A percentile compares a stretch with the other conserved stretches of the same genome.
These are phyloP conservation scores for Plasmopara halstedii DNA, from an alignment of 352 stramenopile species.

Conservation along the genomic window DNA sequence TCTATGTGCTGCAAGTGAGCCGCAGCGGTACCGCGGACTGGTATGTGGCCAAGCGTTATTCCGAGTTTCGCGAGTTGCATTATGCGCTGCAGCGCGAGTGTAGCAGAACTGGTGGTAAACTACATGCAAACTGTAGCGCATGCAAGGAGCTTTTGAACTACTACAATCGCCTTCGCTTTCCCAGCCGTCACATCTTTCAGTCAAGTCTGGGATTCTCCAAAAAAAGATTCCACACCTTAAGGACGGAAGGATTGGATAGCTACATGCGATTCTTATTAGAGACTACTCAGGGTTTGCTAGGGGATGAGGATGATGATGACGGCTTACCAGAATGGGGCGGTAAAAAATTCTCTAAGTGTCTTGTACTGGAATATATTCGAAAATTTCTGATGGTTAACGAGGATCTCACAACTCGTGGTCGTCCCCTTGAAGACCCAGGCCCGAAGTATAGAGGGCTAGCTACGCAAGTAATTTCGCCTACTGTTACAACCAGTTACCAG, in stretches of 20 bases:
- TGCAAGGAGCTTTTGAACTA: conserved; percentile 47
- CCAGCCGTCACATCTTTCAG: conserved; percentile 44
- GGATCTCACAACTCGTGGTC: conserved; percentile 17
- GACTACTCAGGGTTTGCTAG: conserved; percentile 54
- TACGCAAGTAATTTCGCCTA: not conserved
- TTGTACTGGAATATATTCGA: conserved; percentile 39
- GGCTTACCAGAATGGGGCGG: conserved; percentile 12
- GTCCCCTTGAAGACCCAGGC: not conserved
- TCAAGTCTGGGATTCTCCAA: conserved; percentile 38
- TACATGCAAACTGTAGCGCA: conserved; percentile 22
- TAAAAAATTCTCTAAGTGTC: conserved; percentile 19
- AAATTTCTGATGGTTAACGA: conserved; percentile 66
- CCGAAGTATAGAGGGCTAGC: conserved; percentile 5
- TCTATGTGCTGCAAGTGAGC: conserved; percentile 65
- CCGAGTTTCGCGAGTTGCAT: conserved; percentile 60
- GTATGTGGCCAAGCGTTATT: conserved; percentile 72
- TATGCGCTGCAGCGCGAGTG: conserved; percentile 30
- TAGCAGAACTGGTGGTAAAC: conserved; percentile 4
- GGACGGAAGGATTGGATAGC: conserved; percentile 55
- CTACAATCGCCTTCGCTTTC: conserved; percentile 38
- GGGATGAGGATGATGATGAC: conserved; percentile 34
- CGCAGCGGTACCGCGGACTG: conserved; percentile 42
- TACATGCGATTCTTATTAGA: conserved; percentile 62
- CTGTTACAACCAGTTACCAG: conserved; percentile 5
- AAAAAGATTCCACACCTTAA: conserved; percentile 40